These are phyloP conservation scores for Corymbia maculata DNA, from an alignment of 345 rosid genomes.

Conservation along the genomic window DNA sequence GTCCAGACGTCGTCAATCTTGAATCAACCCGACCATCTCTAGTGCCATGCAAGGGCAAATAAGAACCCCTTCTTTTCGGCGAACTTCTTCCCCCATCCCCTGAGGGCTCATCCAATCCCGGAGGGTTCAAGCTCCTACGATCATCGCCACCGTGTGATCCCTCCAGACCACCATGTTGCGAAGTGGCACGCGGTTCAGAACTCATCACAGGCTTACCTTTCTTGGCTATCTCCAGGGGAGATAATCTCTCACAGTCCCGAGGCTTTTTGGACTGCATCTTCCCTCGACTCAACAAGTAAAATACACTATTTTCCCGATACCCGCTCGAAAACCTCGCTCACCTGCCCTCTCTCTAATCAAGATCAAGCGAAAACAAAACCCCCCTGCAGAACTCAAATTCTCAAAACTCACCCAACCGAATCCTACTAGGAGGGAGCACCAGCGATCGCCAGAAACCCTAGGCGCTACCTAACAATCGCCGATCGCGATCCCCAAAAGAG, in stretches of 20 bases:
- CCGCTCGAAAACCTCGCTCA: background rate
- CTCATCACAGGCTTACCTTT: slow-evolving; percentile 6
- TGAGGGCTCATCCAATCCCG: background rate
- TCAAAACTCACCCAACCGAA: background rate
- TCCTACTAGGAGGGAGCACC: no score
- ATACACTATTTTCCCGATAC: background rate
- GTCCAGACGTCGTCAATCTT: slow-evolving; percentile 10
- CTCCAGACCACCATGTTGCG: slow-evolving; percentile 7
- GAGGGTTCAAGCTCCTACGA: slow-evolving; percentile 34
- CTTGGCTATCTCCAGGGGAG: slow-evolving; percentile 12
- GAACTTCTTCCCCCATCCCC: slow-evolving; percentile 13
- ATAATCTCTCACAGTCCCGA: slow-evolving; percentile 10
- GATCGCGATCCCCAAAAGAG: background rate
- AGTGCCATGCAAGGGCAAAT: slow-evolving; percentile 15
- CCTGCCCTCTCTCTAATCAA: background rate
- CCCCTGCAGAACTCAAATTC: background rate
- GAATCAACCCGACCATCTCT: slow-evolving; percentile 15
- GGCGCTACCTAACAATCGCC: background rate
- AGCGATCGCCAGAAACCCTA: background rate
- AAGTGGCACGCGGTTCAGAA: slow-evolving; percentile 1
- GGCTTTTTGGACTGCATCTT: slow-evolving; percentile 44
- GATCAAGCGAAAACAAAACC: background rate
- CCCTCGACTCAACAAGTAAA: background rate
- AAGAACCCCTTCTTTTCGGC: slow-evolving; percentile 13
- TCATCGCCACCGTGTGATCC: slow-evolving; percentile 1